Base-by-base conservation (phyloP, 2,329 filamentous ascomycete genomes). In the Scortechinia acanthostroma region DNA sequence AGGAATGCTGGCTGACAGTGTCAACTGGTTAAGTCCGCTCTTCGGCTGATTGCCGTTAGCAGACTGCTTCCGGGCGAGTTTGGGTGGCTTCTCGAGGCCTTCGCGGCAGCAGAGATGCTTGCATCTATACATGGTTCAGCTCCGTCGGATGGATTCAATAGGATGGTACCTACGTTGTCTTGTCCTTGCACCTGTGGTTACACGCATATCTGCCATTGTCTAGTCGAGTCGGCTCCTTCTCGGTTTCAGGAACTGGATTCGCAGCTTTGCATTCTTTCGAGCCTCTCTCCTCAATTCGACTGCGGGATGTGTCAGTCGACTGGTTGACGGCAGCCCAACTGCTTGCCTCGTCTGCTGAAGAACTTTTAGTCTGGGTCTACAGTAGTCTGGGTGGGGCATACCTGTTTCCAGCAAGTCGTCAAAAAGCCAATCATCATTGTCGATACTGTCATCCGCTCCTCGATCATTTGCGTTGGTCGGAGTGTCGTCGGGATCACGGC, bases 21-120 rank as follows among this genome's bases (percentile, higher is more conserved):
- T 40, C 10, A 40, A 19, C 20, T 40, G 35, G 17, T 19, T 40
- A 6, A 19, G 17, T 10, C 17, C 17, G 35, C 20, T 17, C 17
- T 6, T 13, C 35, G 14, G 14, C 19, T 16, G 13, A 14, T 16
- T 46, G 17, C 37, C 47, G 4, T 37, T 30, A 15, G 6, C 42
- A 2, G 30, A 16, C 21, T 48, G 46, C 44, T 46, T 51, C 44
- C 53, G 53, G 2, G 47, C 15, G 2, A 58, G 51, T 52, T 71
- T 78, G 1, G 73, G 75, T 15, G 72, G 76, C 47, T 76, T 81
- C 30, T 80, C 75, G 22, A 80, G 57, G 1, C 81, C 81, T 45
- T 81, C 73, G 10, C 71, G 69, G 52, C 81, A 86, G 53, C 81
- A 86, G 4, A 77, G 52, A 52, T 86, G 81, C 54, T 80, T 84